A percentile compares a stretch with the other conserved stretches of the same genome.
These are phyloP conservation scores for Ilyonectria mors-panacis DNA, from an alignment of 2,329 filamentous ascomycete species.

Conservation along the genomic window DNA sequence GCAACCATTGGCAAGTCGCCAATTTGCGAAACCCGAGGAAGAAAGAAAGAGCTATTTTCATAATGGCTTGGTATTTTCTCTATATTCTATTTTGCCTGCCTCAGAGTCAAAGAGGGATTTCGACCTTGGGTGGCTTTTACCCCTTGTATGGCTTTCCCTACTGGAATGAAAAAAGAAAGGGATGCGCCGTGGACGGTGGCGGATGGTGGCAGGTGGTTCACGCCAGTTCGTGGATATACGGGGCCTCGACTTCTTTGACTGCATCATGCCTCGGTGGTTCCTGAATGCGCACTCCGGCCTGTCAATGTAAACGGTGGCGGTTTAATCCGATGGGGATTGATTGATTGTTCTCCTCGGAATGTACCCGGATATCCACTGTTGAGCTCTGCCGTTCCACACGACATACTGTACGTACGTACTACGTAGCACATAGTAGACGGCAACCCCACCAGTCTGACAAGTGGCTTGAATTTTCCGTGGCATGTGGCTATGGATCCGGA, in stretches of 20 bases:
- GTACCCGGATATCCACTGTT: not conserved
- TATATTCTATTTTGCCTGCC: not conserved
- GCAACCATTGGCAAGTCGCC: conserved; percentile 8
- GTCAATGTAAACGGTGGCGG: too few species aligned
- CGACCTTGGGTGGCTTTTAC: not conserved
- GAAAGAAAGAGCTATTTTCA: conserved; percentile 1
- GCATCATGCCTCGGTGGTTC: not conserved
- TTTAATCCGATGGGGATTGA: too few species aligned
- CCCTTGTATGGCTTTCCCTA: conserved; percentile 1
- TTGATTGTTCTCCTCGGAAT: not conserved
- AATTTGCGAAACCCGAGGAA: conserved; percentile 19
- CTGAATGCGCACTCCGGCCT: too few species aligned
- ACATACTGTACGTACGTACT: not conserved
- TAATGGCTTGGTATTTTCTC: not conserved
- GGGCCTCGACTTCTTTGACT: not conserved
- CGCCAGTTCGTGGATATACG: conserved; percentile 10
- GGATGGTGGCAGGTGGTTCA: not conserved
- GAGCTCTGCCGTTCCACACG: not conserved
- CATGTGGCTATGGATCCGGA: conserved; percentile 1
- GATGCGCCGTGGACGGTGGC: conserved; percentile 5
- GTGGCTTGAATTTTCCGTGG: conserved; percentile 12
- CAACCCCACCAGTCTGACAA: conserved; percentile 20
- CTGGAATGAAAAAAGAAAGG: conserved; percentile 13
- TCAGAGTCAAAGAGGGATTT: not conserved
- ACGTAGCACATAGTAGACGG: not conserved